phyloP scores from a whole-genome alignment of 2,329 filamentous ascomycete genomes.

The Cercospora sp. region DNA sequence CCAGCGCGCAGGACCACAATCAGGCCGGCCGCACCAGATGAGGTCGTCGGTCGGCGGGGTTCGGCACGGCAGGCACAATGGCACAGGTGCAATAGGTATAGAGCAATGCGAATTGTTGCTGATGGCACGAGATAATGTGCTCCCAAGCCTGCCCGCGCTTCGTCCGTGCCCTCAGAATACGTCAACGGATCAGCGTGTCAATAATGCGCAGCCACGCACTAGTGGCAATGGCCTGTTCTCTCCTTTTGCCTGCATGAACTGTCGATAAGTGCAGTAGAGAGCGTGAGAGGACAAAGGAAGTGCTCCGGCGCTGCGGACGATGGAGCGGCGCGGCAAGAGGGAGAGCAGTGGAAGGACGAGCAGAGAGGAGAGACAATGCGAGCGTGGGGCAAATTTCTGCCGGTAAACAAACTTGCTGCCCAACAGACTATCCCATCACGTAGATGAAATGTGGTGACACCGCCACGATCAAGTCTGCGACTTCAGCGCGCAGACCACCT shows the following conservation, averaged over 20 bases:
- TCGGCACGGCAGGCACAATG: background rate
- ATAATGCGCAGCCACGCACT: constrained; percentile 4
- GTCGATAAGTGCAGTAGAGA: background rate
- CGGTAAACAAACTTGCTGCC: background rate
- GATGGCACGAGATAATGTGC: background rate
- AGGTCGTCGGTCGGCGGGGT: background rate
- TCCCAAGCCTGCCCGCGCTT: background rate
- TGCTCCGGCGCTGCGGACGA: background rate
- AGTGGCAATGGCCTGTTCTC: constrained; percentile 6
- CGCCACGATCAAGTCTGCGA: background rate
- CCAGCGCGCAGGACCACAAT: background rate
- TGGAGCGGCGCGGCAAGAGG: background rate
- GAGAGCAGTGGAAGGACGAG: background rate
- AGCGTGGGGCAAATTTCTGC: constrained; percentile 6
- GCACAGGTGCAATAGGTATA: background rate
- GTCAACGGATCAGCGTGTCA: background rate
- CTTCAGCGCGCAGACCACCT: background rate
- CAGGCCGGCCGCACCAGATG: background rate
- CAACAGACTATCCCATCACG: constrained; percentile 1
- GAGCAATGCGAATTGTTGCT: background rate
- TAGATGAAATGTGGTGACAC: constrained; percentile 8
- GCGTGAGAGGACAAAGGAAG: background rate
- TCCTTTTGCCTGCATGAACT: constrained; percentile 10
- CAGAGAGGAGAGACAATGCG: background rate
- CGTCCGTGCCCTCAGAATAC: background rate